Evolutionary conservation across 108 stramenopile genomes (phyloP).

Genomic region (Skeletonema grethae): DNA sequence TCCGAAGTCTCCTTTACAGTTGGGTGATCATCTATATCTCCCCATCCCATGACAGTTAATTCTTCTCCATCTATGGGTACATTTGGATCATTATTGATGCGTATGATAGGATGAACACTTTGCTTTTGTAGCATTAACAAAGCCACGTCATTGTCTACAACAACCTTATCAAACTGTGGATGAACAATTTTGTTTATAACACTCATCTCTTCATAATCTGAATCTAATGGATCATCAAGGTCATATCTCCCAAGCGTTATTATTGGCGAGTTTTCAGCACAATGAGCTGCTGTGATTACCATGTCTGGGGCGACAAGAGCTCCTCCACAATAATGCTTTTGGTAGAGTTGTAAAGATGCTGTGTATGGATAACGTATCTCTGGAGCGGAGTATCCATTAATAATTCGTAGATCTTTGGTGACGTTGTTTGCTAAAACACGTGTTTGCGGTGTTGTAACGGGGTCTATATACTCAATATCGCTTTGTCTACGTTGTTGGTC

Average conservation of each 20-base stretch:
- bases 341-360: constrained; percentile 31
- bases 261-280: constrained; percentile 6
- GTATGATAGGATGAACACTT: constrained; percentile 15
- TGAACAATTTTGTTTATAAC: constrained; percentile 11
- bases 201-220: constrained; percentile 23
- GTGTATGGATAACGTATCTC: constrained; percentile 32
- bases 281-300: constrained; percentile 42
- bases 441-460: neutral
- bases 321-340: constrained; percentile 37
- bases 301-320: constrained; percentile 37
- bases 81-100: constrained; percentile 14
- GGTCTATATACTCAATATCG: neutral
- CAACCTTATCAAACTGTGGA: constrained; percentile 22
- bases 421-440: neutral
- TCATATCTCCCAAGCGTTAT: constrained; percentile 32
- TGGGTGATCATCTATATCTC: constrained; percentile 32
- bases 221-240: constrained; percentile 15
- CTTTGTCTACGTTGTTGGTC: neutral
- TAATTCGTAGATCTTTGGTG: constrained; percentile 24
- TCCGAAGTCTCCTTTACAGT: constrained; percentile 12
- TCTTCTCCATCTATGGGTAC: constrained; percentile 20
- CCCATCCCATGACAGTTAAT: constrained; percentile 39
- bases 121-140: constrained; percentile 17
- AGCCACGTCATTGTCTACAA: constrained; percentile 30
- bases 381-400: constrained; percentile 23